Evolutionary conservation across 2,329 filamentous ascomycete species (phyloP), one percentile per base, ranked within the genome.

Genomic region (Mariannaea sp.): DNA sequence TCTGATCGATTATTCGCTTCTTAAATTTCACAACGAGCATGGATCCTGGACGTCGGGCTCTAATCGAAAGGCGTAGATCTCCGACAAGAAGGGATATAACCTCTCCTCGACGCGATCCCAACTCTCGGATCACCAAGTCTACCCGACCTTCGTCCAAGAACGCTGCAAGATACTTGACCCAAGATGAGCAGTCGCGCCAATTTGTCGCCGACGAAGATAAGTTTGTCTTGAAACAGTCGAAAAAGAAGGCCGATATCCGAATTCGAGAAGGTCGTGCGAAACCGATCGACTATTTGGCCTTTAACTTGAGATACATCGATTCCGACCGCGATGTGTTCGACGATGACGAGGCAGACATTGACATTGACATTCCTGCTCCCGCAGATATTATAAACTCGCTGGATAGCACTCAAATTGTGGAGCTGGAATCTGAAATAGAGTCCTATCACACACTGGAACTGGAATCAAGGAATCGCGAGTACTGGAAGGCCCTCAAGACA

Each of bases 241-340:
- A 97, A 80, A 97, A 95, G 78, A 97, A 97, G 78, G 93, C 94
- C 35, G 90, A 92, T 60, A 95, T 99, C 63, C 88, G 94, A 33
- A 92, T 97, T 39, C 90, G 92, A 64, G 92, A 95, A 72, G 89
- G 89, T 9, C 85, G 95, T 62, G 92, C 93, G 50, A 92, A 91
- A 68, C 89, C 93, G 8, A 93, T 97, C 66, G 94, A 99, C 75
- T 92, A 90, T 80, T 82, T 99, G 39, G 91, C 92, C 1, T 94
- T 97, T 67, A 95, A 90, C 56, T 77, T 99, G 58, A 87, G 91
- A 61, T 90, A 93, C 58, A 87, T 97, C 60, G 94, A 99, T 70
- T 81, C 86, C 24, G 90, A 92, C 42, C 86, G 88, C 65, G 87
- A 95, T 68, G 75, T 92, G 32, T 90, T 97, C 59, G 92, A 97